Evolutionary conservation across 805 yeast genomes (phyloP), one percentile per base, ranked within the genome.

Genomic region (Pichia californica): DNA sequence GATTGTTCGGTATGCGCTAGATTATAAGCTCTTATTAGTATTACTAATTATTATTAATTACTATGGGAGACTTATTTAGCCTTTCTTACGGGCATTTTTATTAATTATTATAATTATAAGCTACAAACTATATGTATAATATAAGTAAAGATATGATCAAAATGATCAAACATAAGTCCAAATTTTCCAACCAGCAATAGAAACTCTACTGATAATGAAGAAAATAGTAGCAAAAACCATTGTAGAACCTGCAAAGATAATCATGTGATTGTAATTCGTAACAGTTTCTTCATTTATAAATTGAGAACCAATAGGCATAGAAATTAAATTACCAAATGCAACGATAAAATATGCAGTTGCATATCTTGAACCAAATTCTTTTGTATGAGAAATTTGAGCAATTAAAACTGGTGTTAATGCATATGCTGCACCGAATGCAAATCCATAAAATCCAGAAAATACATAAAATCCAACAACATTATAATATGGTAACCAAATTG

Each of bases 341-440:
- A 76, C 78, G 46, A 78, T 57, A 43, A 77, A 77, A 57, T 79
- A 81, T 51, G 79, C 70, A n/a, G 86, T 73, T 0, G 88, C 88
- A 53, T 75, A 83, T 18, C 83, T 63, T 47, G 76, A 77, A 23
- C 89, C 89, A 56, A 82, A 83, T 41, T 77, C 73, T 45, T 70
- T 67, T 0, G 79, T 76, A 7, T 71, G 71, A 14, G 81, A 73
- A 13, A 82, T 74, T 44, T 73, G 74, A 0, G 81, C 71, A 34
- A 80, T 68, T 39, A 85, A 75, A 8, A 76, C 82, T 0, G 88
- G 85, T 0, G 81, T 73, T 45, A 82, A 57, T 1, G 84, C 71
- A 37, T 81, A 67, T 5, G 79, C 74, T 20, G 82, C 72, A 5
- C 83, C 74, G 29, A 76, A 69, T 44, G 73, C 71, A 48, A 79